Conservation (phyloP, 2,329 filamentous ascomycete species). For the Pseudogymnoascus sp. region DNA sequence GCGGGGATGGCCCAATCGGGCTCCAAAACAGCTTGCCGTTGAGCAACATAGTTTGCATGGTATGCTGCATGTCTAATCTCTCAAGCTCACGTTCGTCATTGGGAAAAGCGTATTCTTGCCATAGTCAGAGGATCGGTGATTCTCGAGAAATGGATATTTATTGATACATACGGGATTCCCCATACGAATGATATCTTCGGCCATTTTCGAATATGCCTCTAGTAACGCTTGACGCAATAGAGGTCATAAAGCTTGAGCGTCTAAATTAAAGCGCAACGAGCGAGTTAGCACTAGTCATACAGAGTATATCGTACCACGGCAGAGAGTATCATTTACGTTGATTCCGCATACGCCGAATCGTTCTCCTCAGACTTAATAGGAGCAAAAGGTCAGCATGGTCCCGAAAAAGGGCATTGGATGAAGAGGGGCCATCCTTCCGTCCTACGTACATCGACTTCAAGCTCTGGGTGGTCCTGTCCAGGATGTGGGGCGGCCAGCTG, state of each 20-base stretch:
- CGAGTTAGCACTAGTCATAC: not conserved
- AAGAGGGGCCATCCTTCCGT: not conserved
- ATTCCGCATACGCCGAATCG: conserved; percentile 1
- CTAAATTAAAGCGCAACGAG: not conserved
- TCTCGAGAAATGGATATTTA: not conserved
- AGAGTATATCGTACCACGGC: not conserved
- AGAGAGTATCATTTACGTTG: not conserved
- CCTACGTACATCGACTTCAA: not conserved
- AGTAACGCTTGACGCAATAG: conserved; percentile 39
- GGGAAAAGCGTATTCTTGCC: conserved; percentile 25
- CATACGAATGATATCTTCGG: conserved; percentile 40
- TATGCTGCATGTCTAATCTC: conserved; percentile 17
- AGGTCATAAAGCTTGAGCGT: conserved; percentile 18
- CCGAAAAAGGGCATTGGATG: not conserved
- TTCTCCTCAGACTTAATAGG: not conserved
- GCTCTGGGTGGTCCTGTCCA: not conserved
- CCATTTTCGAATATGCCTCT: conserved; percentile 43
- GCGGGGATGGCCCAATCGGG: not conserved
- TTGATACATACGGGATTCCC: conserved; percentile 25
- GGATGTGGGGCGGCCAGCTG: not conserved
- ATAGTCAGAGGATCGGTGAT: not conserved
- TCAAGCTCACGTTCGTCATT: conserved; percentile 25
- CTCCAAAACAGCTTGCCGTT: conserved; percentile 1
- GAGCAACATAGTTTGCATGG: not conserved
- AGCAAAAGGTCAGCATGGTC: not conserved